These are phyloP conservation scores for Monosporozyma yasuniensis DNA, from an alignment of 805 yeast species.

Conservation along the genomic window DNA sequence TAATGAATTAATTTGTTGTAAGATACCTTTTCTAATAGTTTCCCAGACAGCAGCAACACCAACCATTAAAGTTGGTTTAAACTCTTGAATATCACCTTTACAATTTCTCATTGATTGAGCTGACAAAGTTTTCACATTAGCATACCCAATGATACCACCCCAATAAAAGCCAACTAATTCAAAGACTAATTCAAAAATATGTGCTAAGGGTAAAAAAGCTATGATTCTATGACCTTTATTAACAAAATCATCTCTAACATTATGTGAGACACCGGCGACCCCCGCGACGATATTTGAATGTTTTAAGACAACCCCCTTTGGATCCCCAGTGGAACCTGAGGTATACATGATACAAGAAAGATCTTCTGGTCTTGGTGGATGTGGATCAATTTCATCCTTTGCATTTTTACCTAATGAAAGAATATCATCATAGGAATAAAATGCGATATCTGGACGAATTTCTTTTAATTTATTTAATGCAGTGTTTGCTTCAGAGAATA, in stretches of 20 bases:
- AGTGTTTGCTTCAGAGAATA: constrained; percentile 46
- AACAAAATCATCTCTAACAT: constrained; percentile 45
- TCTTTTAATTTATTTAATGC: constrained; percentile 53
- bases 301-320: constrained; percentile 65
- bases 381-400: constrained; percentile 33
- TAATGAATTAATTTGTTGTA: constrained; percentile 59
- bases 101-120: constrained; percentile 77
- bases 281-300: constrained; percentile 71
- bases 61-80: constrained; percentile 89
- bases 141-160: constrained; percentile 89
- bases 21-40: constrained; percentile 82
- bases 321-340: constrained; percentile 68
- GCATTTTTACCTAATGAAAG: constrained; percentile 49
- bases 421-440: constrained; percentile 59
- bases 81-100: constrained; percentile 77
- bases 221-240: constrained; percentile 59
- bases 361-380: constrained; percentile 41
- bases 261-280: constrained; percentile 67
- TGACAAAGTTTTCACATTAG: constrained; percentile 81
- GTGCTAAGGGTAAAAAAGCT: constrained; percentile 91
- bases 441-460: constrained; percentile 65
- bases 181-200: constrained; percentile 85
- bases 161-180: constrained; percentile 74
- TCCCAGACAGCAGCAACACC: constrained; percentile 99
- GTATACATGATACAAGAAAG: constrained; percentile 62